A percentile compares a stretch with the other conserved stretches of the same genome.
phyloP scores from a whole-genome alignment of 2,329 filamentous ascomycete genomes.

The Dryadomyces quercus-mongolicae region DNA sequence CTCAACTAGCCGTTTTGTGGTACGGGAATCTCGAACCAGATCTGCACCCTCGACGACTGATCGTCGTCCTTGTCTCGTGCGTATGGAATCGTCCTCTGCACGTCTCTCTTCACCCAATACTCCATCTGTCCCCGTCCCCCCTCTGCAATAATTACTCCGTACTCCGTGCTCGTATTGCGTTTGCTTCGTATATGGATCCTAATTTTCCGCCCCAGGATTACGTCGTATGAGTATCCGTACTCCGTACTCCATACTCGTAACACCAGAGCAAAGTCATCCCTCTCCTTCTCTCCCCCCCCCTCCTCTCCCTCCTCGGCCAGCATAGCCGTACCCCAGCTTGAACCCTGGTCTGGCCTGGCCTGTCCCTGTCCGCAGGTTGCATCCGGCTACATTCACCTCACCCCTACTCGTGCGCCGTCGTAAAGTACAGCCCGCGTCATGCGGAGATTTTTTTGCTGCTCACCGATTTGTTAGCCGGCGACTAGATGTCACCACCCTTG shows the following conservation, averaged over 20 bases:
- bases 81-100: no score
- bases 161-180: no score
- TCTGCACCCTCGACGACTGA: background rate
- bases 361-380: background rate
- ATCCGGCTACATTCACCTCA: slow-evolving; percentile 4
- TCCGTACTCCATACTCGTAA: no score
- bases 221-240: no score
- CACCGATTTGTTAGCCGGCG: background rate
- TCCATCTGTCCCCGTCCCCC: no score
- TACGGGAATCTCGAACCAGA: background rate
- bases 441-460: slow-evolving; percentile 2
- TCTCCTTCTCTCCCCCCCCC: background rate
- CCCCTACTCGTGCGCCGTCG: background rate
- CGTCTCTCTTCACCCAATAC: background rate
- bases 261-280: no score
- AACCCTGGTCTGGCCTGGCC: background rate
- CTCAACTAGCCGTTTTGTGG: background rate
- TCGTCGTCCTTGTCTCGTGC: background rate
- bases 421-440: background rate
- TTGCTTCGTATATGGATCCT: background rate
- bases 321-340: background rate
- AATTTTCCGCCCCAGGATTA: background rate
- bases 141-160: no score
- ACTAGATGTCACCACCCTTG: background rate
- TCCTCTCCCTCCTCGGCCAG: background rate